phyloP scores from a whole-genome alignment of 2,329 filamentous ascomycete genomes.

The Penicillium sp. region DNA sequence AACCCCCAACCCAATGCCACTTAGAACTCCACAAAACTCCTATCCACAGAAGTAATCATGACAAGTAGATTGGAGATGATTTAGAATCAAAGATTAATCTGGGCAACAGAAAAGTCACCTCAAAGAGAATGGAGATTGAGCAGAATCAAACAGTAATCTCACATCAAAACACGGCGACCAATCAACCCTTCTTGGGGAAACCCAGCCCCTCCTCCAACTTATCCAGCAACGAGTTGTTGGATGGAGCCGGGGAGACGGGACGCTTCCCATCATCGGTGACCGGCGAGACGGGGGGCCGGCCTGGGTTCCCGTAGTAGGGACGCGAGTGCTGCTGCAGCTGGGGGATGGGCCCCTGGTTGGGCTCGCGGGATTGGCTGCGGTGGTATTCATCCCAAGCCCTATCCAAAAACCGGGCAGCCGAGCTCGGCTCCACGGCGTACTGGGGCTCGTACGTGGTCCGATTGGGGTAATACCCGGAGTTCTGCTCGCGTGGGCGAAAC shows the following conservation, averaged over 20 bases:
- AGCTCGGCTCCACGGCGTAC: not conserved
- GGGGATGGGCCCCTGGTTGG: not conserved
- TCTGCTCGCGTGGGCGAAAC: too few relatives aligned
- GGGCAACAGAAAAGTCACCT: too few relatives aligned
- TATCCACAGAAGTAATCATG: not conserved
- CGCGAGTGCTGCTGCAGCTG: not conserved
- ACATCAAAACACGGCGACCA: not conserved
- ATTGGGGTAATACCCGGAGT: too few relatives aligned
- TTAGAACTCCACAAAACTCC: not conserved
- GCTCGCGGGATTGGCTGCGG: not conserved
- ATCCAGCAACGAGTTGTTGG: conserved; percentile 28
- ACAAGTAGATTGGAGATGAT: not conserved
- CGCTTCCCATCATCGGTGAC: conserved; percentile 7
- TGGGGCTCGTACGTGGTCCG: not conserved
- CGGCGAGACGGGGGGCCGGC: conserved; percentile 18
- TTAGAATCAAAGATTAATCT: too few relatives aligned
- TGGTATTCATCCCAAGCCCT: not conserved
- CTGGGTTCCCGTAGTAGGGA: not conserved
- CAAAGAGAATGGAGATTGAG: not conserved
- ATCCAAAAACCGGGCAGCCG: not conserved
- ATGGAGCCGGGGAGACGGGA: conserved; percentile 20
- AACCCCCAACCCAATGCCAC: not conserved
- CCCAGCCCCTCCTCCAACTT: conserved; percentile 32
- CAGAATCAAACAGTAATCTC: not conserved
- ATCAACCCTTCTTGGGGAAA: conserved; percentile 15